Evolutionary conservation across 2,329 filamentous ascomycete species (phyloP).

Genomic region (Neopestalotiopsis sp.): DNA sequence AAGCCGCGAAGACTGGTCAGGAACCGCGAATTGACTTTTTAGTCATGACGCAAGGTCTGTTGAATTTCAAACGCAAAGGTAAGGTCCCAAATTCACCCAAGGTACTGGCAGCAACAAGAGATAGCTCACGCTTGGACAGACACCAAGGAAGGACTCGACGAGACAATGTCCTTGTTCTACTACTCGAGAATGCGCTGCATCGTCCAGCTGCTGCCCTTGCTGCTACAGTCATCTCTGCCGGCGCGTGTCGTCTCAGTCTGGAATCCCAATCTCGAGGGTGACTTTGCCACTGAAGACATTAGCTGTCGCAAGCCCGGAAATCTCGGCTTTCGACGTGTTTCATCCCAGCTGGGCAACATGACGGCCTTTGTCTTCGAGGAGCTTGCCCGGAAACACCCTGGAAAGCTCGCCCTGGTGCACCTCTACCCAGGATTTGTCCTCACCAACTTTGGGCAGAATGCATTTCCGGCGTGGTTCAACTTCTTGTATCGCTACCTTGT

Average conservation of each 20-base stretch:
- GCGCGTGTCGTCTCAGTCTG: slow-evolving; percentile 12
- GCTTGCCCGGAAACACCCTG: slow-evolving; percentile 4
- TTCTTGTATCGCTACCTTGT: slow-evolving; percentile 5
- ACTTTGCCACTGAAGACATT: slow-evolving; percentile 14
- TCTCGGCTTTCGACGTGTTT: not conserved
- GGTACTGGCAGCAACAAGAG: not conserved
- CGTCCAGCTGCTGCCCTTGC: slow-evolving; percentile 32
- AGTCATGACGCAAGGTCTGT: slow-evolving; percentile 34
- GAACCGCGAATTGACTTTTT: slow-evolving; percentile 38
- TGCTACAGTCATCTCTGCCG: slow-evolving; percentile 18
- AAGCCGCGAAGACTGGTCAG: slow-evolving; percentile 13
- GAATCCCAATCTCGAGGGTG: slow-evolving; percentile 4
- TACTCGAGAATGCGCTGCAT: slow-evolving; percentile 37
- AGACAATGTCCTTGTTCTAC: slow-evolving; percentile 33
- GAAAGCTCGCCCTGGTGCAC: slow-evolving; percentile 4
- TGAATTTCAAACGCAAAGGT: slow-evolving; percentile 22
- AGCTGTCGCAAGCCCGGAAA: not conserved
- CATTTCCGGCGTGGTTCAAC: slow-evolving; percentile 13
- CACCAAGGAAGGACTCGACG: slow-evolving; percentile 36
- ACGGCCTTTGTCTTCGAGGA: slow-evolving; percentile 6
- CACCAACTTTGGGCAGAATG: slow-evolving; percentile 3
- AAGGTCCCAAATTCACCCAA: not conserved
- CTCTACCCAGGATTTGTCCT: slow-evolving; percentile 15
- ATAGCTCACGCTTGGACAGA: slow-evolving; percentile 24
- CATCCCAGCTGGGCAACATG: slow-evolving; percentile 19